phyloP scores from a whole-genome alignment of 140 eudicot genomes.

The Ambrosia hybrid region DNA sequence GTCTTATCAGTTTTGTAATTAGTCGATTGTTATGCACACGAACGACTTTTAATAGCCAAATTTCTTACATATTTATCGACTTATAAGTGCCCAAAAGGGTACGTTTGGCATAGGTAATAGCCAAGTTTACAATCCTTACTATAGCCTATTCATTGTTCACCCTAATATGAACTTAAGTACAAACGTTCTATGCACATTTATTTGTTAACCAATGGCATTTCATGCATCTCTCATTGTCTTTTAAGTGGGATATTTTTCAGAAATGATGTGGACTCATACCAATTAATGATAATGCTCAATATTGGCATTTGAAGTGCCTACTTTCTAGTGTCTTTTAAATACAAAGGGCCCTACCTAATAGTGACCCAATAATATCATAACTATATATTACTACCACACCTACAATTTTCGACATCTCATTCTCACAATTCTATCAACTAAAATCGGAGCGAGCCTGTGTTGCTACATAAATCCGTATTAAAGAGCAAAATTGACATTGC shows the following conservation, averaged over 20 bases:
- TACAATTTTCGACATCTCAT: slow-evolving; percentile 13
- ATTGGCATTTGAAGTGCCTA: slow-evolving; percentile 34
- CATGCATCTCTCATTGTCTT: slow-evolving; percentile 20
- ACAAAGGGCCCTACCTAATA: slow-evolving; percentile 25
- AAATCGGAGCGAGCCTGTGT: slow-evolving; percentile 7
- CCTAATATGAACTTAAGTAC: background rate
- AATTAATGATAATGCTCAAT: slow-evolving; percentile 32
- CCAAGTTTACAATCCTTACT: background rate
- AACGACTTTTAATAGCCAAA: background rate
- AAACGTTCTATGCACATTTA: background rate
- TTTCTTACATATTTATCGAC: background rate
- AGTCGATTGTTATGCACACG: background rate
- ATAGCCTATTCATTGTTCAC: slow-evolving; percentile 3
- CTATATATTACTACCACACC: slow-evolving; percentile 18
- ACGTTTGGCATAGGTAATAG: background rate
- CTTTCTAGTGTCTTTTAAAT: slow-evolving; percentile 27
- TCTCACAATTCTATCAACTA: slow-evolving; percentile 12
- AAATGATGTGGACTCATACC: slow-evolving; percentile 18
- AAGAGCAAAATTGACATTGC: background rate
- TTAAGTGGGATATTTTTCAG: slow-evolving; percentile 23
- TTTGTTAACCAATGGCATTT: slow-evolving; percentile 23
- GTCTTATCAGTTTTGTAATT: slow-evolving; percentile 15
- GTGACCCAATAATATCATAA: slow-evolving; percentile 21
- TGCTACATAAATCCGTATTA: background rate
- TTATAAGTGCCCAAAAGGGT: background rate